Evolutionary conservation across 1,284 basidiomycete species (phyloP).

Genomic region (Peniophora sp.): DNA sequence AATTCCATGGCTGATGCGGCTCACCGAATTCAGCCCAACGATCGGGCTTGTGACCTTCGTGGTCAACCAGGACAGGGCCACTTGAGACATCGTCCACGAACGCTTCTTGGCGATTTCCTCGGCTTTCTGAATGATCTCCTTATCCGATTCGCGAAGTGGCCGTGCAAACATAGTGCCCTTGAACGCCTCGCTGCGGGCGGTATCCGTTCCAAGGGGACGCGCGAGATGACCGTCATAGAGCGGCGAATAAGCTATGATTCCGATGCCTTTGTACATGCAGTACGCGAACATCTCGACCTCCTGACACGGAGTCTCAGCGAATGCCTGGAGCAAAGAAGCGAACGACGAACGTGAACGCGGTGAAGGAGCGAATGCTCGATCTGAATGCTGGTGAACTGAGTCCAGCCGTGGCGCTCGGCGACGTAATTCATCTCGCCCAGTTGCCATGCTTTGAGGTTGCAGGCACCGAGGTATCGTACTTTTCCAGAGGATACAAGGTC

Average conservation of each 20-base stretch:
- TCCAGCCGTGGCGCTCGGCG: constrained; percentile 27
- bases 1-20: neutral
- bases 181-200: constrained; percentile 12
- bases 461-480: constrained; percentile 38
- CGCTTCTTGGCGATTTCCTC: constrained; percentile 30
- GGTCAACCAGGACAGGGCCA: constrained; percentile 31
- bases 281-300: constrained; percentile 41
- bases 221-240: constrained; percentile 31
- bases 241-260: constrained; percentile 34
- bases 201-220: constrained; percentile 24
- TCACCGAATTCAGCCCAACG: constrained; percentile 23
- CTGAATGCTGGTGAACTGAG: constrained; percentile 32
- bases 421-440: constrained; percentile 33
- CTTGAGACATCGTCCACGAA: constrained; percentile 30
- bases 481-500: constrained; percentile 34
- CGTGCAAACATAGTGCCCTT: constrained; percentile 23
- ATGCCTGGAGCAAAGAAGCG: neutral
- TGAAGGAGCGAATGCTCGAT: constrained; percentile 34
- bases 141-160: constrained; percentile 21
- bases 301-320: constrained; percentile 14
- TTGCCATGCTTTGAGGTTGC: constrained; percentile 31
- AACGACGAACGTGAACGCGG: constrained; percentile 25
- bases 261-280: constrained; percentile 38
- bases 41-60: constrained; percentile 32
- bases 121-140: constrained; percentile 31